Conservation (phyloP, 768 basidiomycete genomes). For the Tremella yokohamensis region DNA sequence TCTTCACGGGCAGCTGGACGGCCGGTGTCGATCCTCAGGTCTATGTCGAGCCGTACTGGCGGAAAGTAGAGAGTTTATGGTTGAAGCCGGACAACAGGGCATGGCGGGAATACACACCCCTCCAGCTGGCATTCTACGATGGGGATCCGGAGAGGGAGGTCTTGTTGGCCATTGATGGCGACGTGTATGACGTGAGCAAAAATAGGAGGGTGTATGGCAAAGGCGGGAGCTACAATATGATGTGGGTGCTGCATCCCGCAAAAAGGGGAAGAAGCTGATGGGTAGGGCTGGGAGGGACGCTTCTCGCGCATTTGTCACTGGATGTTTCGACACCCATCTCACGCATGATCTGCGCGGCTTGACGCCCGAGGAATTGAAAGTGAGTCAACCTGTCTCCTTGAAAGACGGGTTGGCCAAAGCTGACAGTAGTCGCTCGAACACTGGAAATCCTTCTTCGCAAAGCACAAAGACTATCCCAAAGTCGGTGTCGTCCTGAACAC, state of each 20-base stretch:
- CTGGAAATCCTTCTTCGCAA: conserved; percentile 85
- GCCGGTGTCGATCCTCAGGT: not conserved
- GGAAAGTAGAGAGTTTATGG: not conserved
- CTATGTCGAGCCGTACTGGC: not conserved
- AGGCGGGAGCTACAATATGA: conserved; percentile 61
- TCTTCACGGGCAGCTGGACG: conserved; percentile 57
- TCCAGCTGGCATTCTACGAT: conserved; percentile 64
- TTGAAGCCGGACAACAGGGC: conserved; percentile 41
- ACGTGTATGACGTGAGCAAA: conserved; percentile 86
- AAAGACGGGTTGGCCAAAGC: not conserved
- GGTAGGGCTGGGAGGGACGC: conserved; percentile 72
- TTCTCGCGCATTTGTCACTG: conserved; percentile 87
- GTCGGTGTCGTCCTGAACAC: conserved; percentile 63
- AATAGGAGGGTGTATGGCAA: conserved; percentile 75
- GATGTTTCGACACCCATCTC: conserved; percentile 83
- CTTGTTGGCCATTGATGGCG: conserved; percentile 86
- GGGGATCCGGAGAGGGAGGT: conserved; percentile 67
- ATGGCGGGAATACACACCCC: conserved; percentile 63
- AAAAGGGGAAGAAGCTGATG: not conserved
- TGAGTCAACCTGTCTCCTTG: conserved; percentile 51
- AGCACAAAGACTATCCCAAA: conserved; percentile 73
- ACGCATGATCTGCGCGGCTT: conserved; percentile 88
- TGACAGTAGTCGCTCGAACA: conserved; percentile 64
- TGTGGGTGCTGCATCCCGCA: conserved; percentile 37
- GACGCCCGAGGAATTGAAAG: conserved; percentile 65